Percentiles rank a stretch among this genome's conserved stretches.
phyloP scores from a whole-genome alignment of 2,329 filamentous ascomycete species.

The Pseudogymnoascus sp. region DNA sequence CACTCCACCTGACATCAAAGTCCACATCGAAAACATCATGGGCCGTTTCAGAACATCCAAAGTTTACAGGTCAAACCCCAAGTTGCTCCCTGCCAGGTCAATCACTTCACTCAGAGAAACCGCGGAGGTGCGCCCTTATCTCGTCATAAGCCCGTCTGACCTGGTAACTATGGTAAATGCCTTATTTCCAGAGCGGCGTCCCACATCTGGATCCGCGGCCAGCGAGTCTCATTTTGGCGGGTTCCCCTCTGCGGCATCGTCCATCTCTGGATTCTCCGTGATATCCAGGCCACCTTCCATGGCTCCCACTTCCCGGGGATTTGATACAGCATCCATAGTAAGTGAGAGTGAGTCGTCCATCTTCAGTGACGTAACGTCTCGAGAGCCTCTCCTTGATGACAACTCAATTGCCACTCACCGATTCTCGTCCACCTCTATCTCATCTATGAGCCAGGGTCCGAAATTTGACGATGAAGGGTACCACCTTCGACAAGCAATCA shows the following conservation, averaged over 20 bases:
- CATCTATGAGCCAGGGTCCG: constrained; percentile 38
- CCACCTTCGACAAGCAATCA: constrained; percentile 57
- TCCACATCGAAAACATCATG: constrained; percentile 65
- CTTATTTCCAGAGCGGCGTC: constrained; percentile 68
- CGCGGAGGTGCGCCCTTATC: constrained; percentile 69
- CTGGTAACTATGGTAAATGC: constrained; percentile 73
- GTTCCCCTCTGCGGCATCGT: constrained; percentile 59
- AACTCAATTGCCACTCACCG: constrained; percentile 42
- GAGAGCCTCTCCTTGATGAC: constrained; percentile 54
- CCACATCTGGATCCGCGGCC: constrained; percentile 46
- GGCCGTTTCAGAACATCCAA: constrained; percentile 45
- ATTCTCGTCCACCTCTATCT: constrained; percentile 42
- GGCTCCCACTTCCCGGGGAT: constrained; percentile 42
- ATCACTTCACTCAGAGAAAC: constrained; percentile 67
- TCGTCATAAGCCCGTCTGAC: constrained; percentile 73
- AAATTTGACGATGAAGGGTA: constrained; percentile 57
- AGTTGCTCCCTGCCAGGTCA: constrained; percentile 62
- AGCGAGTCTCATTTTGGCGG: constrained; percentile 47
- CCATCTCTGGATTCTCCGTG: constrained; percentile 59
- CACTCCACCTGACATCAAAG: constrained; percentile 53
- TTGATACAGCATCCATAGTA: constrained; percentile 61
- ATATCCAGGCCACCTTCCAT: constrained; percentile 40
- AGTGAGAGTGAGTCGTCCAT: constrained; percentile 67
- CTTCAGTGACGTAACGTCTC: constrained; percentile 60
- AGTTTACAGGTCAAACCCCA: constrained; percentile 40